These are phyloP conservation scores for Ophiostoma angusticollis DNA, from an alignment of 2,329 filamentous ascomycete species.

Conservation along the genomic window DNA sequence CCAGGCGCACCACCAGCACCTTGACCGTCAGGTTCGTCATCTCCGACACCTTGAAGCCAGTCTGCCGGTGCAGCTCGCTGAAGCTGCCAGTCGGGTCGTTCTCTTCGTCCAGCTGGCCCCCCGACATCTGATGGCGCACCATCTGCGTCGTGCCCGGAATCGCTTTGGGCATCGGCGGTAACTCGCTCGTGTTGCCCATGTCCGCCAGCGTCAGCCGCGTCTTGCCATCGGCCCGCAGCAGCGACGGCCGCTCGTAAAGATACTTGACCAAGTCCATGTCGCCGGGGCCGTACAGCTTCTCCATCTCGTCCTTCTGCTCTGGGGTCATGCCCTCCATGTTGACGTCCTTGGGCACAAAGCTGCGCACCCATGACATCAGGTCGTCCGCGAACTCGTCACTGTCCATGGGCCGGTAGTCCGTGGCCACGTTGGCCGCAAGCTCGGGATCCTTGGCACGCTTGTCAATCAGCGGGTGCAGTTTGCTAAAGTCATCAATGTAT, in stretches of 20 bases:
- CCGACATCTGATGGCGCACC: slow-evolving; percentile 16
- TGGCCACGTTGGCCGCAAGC: slow-evolving; percentile 16
- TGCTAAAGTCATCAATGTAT: slow-evolving; percentile 74
- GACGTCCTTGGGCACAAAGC: slow-evolving; percentile 21
- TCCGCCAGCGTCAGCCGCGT: slow-evolving; percentile 9
- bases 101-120: slow-evolving; percentile 37
- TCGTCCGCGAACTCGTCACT: slow-evolving; percentile 49
- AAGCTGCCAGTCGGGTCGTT: slow-evolving; percentile 38
- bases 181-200: slow-evolving; percentile 30
- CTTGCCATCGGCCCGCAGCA: slow-evolving; percentile 21
- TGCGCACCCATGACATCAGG: slow-evolving; percentile 34
- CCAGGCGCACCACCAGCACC: slow-evolving; percentile 57
- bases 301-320: slow-evolving; percentile 17
- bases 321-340: slow-evolving; percentile 15
- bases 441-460: slow-evolving; percentile 43
- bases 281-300: slow-evolving; percentile 19
- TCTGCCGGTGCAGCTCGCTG: slow-evolving; percentile 40
- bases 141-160: slow-evolving; percentile 40
- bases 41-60: slow-evolving; percentile 39
- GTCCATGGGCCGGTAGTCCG: slow-evolving; percentile 42
- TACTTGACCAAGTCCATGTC: slow-evolving; percentile 22
- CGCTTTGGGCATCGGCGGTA: slow-evolving; percentile 37
- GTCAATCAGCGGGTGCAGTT: slow-evolving; percentile 67
- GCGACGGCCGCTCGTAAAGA: slow-evolving; percentile 23
- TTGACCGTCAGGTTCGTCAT: slow-evolving; percentile 51